phyloP scores from a whole-genome alignment of 768 basidiomycete species.

The Cantharellus anzutake region DNA sequence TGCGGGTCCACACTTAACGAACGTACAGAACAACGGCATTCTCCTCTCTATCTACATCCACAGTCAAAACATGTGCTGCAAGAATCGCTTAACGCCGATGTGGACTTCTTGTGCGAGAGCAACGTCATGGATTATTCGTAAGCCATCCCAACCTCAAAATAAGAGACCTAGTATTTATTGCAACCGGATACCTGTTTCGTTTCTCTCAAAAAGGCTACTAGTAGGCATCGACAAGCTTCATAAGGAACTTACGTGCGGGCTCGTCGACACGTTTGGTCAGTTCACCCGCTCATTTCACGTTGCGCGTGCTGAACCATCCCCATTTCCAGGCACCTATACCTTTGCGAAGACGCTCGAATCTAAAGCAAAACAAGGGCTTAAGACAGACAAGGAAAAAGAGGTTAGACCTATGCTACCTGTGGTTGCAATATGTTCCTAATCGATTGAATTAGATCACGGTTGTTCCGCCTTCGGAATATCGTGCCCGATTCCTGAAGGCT shows the following conservation, averaged over 20 bases:
- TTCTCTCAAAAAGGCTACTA: conserved; percentile 29
- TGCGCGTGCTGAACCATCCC: not conserved
- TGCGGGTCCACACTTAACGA: not conserved
- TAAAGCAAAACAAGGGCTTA: conserved; percentile 62
- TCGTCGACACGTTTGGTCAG: conserved; percentile 67
- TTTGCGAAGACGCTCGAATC: conserved; percentile 77
- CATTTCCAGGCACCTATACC: conserved; percentile 47
- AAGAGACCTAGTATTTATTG: not conserved
- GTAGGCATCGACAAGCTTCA: conserved; percentile 49
- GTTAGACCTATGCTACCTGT: not conserved
- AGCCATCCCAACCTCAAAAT: conserved; percentile 13
- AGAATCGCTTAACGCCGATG: conserved; percentile 49
- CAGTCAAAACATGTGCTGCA: conserved; percentile 53
- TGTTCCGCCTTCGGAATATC: conserved; percentile 62
- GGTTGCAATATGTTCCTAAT: not conserved
- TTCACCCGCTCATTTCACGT: not conserved
- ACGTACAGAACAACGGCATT: conserved; percentile 38
- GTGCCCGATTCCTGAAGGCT: conserved; percentile 53
- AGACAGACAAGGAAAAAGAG: conserved; percentile 20
- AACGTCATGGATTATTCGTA: conserved; percentile 83
- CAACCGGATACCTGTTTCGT: not conserved
- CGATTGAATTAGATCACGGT: conserved; percentile 36
- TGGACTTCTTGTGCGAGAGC: conserved; percentile 51
- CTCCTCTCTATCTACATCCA: conserved; percentile 44
- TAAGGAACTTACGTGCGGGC: conserved; percentile 53